Evolutionary conservation across 2,329 filamentous ascomycete genomes (phyloP).

Genomic region (Apiospora kogelbergensis): DNA sequence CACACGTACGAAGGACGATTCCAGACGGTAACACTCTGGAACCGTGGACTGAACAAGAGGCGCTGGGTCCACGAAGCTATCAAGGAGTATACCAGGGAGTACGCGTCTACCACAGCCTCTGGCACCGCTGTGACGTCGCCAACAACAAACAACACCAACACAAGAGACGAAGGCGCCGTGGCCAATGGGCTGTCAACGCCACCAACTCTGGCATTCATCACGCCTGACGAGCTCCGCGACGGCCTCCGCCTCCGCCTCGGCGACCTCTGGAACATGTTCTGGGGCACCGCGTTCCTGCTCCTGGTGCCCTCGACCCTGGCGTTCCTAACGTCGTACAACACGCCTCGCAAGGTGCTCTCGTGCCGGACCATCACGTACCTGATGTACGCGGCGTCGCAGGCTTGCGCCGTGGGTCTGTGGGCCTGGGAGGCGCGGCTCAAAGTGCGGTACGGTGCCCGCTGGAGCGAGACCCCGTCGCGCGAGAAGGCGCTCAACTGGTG

Average conservation of each 20-base stretch:
- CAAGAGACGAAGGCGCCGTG: neutral
- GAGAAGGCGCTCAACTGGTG: conserved; percentile 30
- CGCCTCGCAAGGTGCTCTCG: conserved; percentile 30
- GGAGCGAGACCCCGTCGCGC: conserved; percentile 24
- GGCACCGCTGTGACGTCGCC: neutral
- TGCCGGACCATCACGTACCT: conserved; percentile 35
- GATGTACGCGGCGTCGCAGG: conserved; percentile 33
- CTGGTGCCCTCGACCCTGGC: conserved; percentile 31
- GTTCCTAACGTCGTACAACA: conserved; percentile 34
- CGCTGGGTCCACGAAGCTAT: conserved; percentile 31
- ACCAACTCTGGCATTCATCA: neutral
- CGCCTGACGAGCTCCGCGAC: conserved; percentile 17
- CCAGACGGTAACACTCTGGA: conserved; percentile 32
- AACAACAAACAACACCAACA: neutral
- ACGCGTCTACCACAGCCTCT: neutral
- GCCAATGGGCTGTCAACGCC: neutral
- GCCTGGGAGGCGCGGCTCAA: conserved; percentile 26
- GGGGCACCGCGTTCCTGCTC: conserved; percentile 23
- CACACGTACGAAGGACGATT: conserved; percentile 29
- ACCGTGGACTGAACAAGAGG: conserved; percentile 31
- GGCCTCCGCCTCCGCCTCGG: conserved; percentile 19
- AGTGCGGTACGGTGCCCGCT: conserved; percentile 25
- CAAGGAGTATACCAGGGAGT: conserved; percentile 22
- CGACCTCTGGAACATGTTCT: conserved; percentile 24
- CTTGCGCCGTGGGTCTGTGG: conserved; percentile 31